Conservation (phyloP, 352 stramenopile genomes). For the Peronospora farinosa region DNA sequence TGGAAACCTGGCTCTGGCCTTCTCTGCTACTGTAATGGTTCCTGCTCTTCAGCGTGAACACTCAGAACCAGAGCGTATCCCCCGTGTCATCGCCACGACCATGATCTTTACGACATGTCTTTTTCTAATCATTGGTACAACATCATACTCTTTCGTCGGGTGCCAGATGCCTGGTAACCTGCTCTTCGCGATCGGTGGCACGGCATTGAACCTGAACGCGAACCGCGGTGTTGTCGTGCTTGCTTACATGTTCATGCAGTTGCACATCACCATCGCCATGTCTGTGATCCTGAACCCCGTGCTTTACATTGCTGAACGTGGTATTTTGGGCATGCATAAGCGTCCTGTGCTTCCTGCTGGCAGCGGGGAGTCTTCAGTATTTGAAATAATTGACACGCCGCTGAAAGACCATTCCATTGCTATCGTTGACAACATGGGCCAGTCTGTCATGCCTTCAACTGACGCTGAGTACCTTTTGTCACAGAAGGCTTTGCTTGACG, state of each 20-base stretch:
- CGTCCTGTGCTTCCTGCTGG: slow-evolving; percentile 16
- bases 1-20: slow-evolving; percentile 54
- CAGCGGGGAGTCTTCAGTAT: slow-evolving; percentile 32
- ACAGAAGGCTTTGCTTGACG: slow-evolving; percentile 24
- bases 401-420: slow-evolving; percentile 14
- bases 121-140: slow-evolving; percentile 46
- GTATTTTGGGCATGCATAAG: slow-evolving; percentile 55
- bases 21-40: slow-evolving; percentile 50
- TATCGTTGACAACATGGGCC: slow-evolving; percentile 5
- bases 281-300: slow-evolving; percentile 53
- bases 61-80: slow-evolving; percentile 55
- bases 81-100: slow-evolving; percentile 39
- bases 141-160: slow-evolving; percentile 40
- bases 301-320: slow-evolving; percentile 51
- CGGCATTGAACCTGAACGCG: slow-evolving; percentile 36
- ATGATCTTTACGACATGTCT: slow-evolving; percentile 42
- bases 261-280: slow-evolving; percentile 59
- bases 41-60: slow-evolving; percentile 57
- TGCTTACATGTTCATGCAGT: slow-evolving; percentile 56
- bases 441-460: slow-evolving; percentile 29
- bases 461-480: slow-evolving; percentile 33
- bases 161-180: slow-evolving; percentile 62
- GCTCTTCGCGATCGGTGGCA: slow-evolving; percentile 47
- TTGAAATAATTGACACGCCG: slow-evolving; percentile 23
- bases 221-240: slow-evolving; percentile 45